Conservation (phyloP, 768 basidiomycete genomes). For the Hericium alpestre region DNA sequence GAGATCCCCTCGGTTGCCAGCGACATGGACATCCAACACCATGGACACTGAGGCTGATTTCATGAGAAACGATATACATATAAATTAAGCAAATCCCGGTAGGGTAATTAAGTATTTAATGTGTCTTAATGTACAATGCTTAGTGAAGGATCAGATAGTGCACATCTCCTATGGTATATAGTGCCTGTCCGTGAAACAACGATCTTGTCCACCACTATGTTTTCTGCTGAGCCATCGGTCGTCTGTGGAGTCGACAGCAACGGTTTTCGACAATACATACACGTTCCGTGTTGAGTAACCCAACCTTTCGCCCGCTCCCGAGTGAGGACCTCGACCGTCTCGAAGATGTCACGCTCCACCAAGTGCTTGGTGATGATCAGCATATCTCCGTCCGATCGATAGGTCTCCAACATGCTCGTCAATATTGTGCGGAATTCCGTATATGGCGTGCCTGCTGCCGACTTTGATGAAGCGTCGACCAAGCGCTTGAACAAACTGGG, state of each 20-base stretch:
- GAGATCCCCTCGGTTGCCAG: background rate
- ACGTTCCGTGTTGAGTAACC: conserved; percentile 39
- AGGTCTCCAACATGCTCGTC: conserved; percentile 92
- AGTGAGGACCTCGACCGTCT: conserved; percentile 50
- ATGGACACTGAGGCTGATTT: too few relatives aligned
- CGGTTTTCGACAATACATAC: conserved; percentile 42
- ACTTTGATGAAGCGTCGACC: conserved; percentile 56
- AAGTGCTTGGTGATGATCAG: conserved; percentile 75
- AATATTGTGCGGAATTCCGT: conserved; percentile 87
- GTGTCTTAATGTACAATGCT: conserved; percentile 19
- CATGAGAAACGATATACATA: background rate
- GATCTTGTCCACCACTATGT: conserved; percentile 19
- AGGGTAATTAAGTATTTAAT: background rate
- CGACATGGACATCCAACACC: background rate
- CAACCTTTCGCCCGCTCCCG: conserved; percentile 54
- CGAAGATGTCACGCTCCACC: conserved; percentile 73
- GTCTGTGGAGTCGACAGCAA: conserved; percentile 20
- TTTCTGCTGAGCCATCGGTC: background rate
- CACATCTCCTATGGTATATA: conserved; percentile 44
- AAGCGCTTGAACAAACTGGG: conserved; percentile 88
- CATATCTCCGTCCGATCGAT: conserved; percentile 86
- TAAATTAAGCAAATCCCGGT: background rate
- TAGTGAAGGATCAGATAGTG: conserved; percentile 19
- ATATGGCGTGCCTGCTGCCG: conserved; percentile 53
- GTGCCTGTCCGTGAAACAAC: conserved; percentile 48